Evolutionary conservation across 352 stramenopile genomes (phyloP).

Genomic region (Phytophthora uliginosa): DNA sequence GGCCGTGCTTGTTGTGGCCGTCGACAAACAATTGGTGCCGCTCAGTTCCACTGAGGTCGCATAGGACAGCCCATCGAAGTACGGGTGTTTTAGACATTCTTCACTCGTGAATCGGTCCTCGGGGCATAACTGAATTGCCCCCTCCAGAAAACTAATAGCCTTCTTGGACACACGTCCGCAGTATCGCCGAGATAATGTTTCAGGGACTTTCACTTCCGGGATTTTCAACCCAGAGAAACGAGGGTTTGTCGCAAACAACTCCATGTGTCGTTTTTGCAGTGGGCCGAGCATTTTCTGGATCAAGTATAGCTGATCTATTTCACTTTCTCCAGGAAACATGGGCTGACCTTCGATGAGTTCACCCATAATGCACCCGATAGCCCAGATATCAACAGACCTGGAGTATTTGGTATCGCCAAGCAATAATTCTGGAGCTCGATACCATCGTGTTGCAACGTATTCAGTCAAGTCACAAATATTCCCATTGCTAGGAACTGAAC

Average conservation of each 20-base stretch:
- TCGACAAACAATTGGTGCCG: slow-evolving; percentile 8
- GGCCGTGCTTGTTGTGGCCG: slow-evolving; percentile 6
- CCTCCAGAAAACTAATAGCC: slow-evolving; percentile 85
- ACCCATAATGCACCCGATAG: slow-evolving; percentile 98
- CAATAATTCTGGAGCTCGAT: slow-evolving; percentile 99
- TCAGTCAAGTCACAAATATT: slow-evolving; percentile 96
- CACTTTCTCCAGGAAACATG: slow-evolving; percentile 99
- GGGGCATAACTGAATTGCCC: slow-evolving; percentile 80
- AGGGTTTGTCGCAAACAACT: slow-evolving; percentile 93
- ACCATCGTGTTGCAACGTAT: slow-evolving; percentile 99
- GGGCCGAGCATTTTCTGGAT: slow-evolving; percentile 99
- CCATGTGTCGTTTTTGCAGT: slow-evolving; percentile 93
- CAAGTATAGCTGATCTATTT: slow-evolving; percentile 99
- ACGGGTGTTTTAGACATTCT: slow-evolving; percentile 88
- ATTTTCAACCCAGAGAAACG: slow-evolving; percentile 95
- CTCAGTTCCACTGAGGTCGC: slow-evolving; percentile 18
- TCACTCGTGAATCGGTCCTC: slow-evolving; percentile 80
- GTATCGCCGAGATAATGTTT: slow-evolving; percentile 94
- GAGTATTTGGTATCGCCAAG: slow-evolving; percentile 99
- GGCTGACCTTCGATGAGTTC: slow-evolving; percentile 98
- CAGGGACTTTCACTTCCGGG: slow-evolving; percentile 91
- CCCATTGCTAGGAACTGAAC: slow-evolving; percentile 75
- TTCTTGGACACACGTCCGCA: slow-evolving; percentile 89
- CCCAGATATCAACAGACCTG: slow-evolving; percentile 97
- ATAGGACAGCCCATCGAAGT: slow-evolving; percentile 84